Base-by-base conservation (phyloP, 2,329 filamentous ascomycete species). In the Lecanoromycetidae sp. region DNA sequence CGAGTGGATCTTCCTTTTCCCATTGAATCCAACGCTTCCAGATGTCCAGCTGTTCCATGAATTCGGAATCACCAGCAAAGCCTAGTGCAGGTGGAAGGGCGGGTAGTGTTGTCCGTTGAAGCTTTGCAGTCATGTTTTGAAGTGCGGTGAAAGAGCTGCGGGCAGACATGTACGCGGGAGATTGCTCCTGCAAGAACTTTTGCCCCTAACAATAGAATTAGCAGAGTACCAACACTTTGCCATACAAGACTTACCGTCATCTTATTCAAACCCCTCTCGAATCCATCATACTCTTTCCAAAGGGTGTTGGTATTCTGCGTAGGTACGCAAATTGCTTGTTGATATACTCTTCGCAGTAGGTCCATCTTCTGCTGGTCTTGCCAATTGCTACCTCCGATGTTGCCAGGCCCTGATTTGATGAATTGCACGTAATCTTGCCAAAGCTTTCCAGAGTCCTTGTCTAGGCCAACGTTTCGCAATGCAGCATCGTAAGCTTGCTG, bases 361-460 rank as follows among this genome's bases (percentile, higher is more conserved):
- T 98, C 91, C 83, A 94, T 94, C 71, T 98, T 98, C 61, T 96
- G 91, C 66, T 90, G 84, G 60, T 96, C 91, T 64, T 96, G 88
- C 93, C 91, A 98, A 49, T 78, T 81, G 49, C 74, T 81, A 35
- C 90, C 91, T 22, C 88, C 90, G 49, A 91, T 77, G 49, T 79
- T 79, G 5, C 91, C 91, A 1, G 91, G 91, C 0, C 84, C 86
- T 32, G 79, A 84, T 61, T 87, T 88, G 63, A 96, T 78, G 61
- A 98, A 95, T 55, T 91, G 80, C 52, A 98, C 82, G 58, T 96
- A 96, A 55, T 98, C 91, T 50, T 83, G 78, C 91, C 91, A 98
- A 48, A 98, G 81, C 54, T 75, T 77, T 29, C 87, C 90, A 9
- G 88, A 82, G 58, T 94, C 87, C 59, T 87, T 84, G 65, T 98